Evolutionary conservation across 371 early-diverging fungal species (phyloP).

Genomic region (Mucor velutinosus): DNA sequence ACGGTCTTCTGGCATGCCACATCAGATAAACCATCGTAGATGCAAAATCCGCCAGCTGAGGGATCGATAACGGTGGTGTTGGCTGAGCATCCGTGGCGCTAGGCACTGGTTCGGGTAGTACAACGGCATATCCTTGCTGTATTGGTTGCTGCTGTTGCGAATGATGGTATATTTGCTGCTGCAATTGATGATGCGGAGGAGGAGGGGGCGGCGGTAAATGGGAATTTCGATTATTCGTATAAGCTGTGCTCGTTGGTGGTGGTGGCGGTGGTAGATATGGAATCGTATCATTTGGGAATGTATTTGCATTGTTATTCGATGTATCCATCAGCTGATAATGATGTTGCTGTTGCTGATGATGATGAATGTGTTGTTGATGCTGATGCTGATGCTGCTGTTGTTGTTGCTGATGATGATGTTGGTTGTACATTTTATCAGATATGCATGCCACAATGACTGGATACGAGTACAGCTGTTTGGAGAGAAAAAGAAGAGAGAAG

Average conservation of each 20-base stretch:
- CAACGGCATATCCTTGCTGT: not conserved
- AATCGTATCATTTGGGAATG: conserved; percentile 13
- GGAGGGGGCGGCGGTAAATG: conserved; percentile 26
- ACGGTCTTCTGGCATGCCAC: conserved; percentile 63
- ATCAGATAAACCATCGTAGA: conserved; percentile 68
- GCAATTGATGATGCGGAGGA: conserved; percentile 6
- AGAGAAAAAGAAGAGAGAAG: not conserved
- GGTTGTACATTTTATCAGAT: conserved; percentile 18
- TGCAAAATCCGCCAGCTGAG: conserved; percentile 66
- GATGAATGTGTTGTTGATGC: conserved; percentile 12
- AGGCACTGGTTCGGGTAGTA: conserved; percentile 40
- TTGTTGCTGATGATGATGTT: conserved; percentile 17
- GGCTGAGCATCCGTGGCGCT: conserved; percentile 39
- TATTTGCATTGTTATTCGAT: conserved; percentile 4
- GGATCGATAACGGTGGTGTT: conserved; percentile 33
- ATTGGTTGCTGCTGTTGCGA: conserved; percentile 5
- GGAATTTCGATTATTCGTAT: not conserved
- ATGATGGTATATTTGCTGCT: conserved; percentile 9
- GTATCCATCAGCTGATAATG: conserved; percentile 10
- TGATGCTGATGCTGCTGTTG: conserved; percentile 10
- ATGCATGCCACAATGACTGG: not conserved
- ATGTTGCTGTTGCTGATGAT: conserved; percentile 13
- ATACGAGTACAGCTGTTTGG: not conserved
- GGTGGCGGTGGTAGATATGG: not conserved
- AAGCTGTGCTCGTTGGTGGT: not conserved